phyloP scores from a whole-genome alignment of 768 basidiomycete genomes.

The Peribolospora kevripleyi region DNA sequence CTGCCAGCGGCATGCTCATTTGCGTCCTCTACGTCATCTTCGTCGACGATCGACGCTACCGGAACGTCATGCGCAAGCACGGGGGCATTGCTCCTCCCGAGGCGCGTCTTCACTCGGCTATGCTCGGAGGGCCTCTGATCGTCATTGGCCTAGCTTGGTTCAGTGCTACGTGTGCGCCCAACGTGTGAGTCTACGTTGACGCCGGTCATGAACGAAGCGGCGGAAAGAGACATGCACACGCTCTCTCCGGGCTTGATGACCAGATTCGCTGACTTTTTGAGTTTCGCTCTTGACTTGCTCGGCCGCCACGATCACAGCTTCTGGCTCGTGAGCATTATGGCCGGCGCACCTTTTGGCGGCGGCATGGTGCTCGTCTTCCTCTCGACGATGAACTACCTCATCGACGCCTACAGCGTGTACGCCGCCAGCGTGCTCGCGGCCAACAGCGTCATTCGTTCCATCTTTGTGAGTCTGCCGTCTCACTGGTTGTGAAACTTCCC shows the following conservation, averaged over 20 bases:
- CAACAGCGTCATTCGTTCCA: slow-evolving; percentile 14
- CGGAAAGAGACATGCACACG: no score
- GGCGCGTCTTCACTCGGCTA: slow-evolving; percentile 20
- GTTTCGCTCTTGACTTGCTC: no score
- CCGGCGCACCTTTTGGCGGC: slow-evolving; percentile 37
- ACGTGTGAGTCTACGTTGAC: no score
- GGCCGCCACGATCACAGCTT: slow-evolving; percentile 15
- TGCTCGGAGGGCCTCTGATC: slow-evolving; percentile 20
- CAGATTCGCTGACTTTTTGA: no score
- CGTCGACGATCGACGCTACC: slow-evolving; percentile 20
- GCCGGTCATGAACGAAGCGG: not conserved
- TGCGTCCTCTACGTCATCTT: slow-evolving; percentile 10
- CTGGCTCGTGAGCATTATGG: slow-evolving; percentile 44
- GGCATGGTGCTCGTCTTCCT: slow-evolving; percentile 38
- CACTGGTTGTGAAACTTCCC: not conserved
- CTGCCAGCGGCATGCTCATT: slow-evolving; percentile 7
- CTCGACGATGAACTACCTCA: slow-evolving; percentile 8
- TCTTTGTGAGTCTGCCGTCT: slow-evolving; percentile 10
- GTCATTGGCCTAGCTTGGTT: slow-evolving; percentile 16
- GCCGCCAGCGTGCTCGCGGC: slow-evolving; percentile 15
- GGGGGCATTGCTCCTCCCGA: slow-evolving; percentile 21
- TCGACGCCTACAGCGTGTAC: slow-evolving; percentile 8
- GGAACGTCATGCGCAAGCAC: slow-evolving; percentile 13
- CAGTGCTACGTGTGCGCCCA: not conserved
- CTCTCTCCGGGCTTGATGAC: no score